phyloP scores from a whole-genome alignment of 2,329 filamentous ascomycete genomes.

The Aspergillus sp. region DNA sequence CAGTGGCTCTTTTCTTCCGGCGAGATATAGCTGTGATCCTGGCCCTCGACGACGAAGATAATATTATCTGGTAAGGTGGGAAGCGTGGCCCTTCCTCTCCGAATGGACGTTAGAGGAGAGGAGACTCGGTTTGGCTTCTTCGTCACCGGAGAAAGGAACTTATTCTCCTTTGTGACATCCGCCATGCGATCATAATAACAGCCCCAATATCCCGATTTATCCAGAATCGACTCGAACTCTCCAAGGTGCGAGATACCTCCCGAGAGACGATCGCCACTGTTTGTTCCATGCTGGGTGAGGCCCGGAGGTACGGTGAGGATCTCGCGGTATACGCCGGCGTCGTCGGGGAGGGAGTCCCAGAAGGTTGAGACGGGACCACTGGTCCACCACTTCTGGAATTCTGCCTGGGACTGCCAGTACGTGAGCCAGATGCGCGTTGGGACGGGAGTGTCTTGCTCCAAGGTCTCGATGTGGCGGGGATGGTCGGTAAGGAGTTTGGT shows the following conservation, averaged over 20 bases:
- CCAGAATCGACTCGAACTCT: neutral
- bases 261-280: neutral
- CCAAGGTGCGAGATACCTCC: conserved; percentile 20
- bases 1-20: conserved; percentile 17
- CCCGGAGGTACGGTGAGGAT: conserved; percentile 16
- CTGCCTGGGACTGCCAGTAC: conserved; percentile 17
- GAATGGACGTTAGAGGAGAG: neutral
- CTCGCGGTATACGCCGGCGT: conserved; percentile 25
- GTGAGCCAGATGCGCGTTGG: conserved; percentile 21
- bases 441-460: conserved; percentile 28
- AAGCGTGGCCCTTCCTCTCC: conserved; percentile 8
- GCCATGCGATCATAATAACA: conserved; percentile 23
- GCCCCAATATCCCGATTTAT: conserved; percentile 27
- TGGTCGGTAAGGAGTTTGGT: conserved; percentile 11
- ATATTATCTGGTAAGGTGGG: conserved; percentile 22
- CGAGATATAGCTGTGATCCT: conserved; percentile 21
- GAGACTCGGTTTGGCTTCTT: neutral
- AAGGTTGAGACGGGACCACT: conserved; percentile 18
- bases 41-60: conserved; percentile 25
- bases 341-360: conserved; percentile 19
- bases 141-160: neutral
- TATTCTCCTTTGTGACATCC: conserved; percentile 2
- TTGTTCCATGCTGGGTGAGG: conserved; percentile 21
- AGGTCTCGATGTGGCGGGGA: conserved; percentile 11
- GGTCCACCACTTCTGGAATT: conserved; percentile 22